Percentiles rank a stretch among this genome's conserved stretches.
These are phyloP conservation scores for Paxillus ammoniavirescens DNA, from an alignment of 768 basidiomycete genomes.

Conservation along the genomic window DNA sequence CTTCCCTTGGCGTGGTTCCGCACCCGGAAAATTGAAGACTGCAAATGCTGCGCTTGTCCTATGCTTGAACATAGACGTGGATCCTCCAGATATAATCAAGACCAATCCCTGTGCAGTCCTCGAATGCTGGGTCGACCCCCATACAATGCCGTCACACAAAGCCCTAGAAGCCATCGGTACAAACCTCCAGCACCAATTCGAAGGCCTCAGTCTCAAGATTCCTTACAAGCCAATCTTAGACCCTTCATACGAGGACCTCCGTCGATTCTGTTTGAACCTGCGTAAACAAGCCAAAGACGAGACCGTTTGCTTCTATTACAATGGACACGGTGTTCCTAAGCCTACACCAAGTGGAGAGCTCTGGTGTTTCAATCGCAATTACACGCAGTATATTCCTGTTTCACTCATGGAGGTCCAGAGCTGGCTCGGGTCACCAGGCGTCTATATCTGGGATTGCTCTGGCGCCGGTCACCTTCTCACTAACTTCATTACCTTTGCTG, in stretches of 20 bases:
- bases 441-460: slow-evolving; percentile 99
- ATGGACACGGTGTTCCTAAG: slow-evolving; percentile 97
- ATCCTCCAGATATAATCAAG: slow-evolving; percentile 97
- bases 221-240: slow-evolving; percentile 94
- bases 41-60: slow-evolving; percentile 85
- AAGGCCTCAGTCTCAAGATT: slow-evolving; percentile 91
- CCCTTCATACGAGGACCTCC: slow-evolving; percentile 91
- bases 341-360: slow-evolving; percentile 94
- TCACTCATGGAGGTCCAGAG: slow-evolving; percentile 90
- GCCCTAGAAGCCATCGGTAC: slow-evolving; percentile 92
- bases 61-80: slow-evolving; percentile 96
- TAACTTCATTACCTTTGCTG: slow-evolving; percentile 83
- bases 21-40: slow-evolving; percentile 87
- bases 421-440: slow-evolving; percentile 92
- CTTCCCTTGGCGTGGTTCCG: slow-evolving; percentile 75
- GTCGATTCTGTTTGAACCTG: slow-evolving; percentile 78
- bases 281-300: slow-evolving; percentile 92
- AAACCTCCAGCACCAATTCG: slow-evolving; percentile 93
- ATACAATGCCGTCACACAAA: slow-evolving; percentile 86
- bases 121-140: slow-evolving; percentile 98
- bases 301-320: slow-evolving; percentile 94
- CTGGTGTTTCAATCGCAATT: slow-evolving; percentile 97
- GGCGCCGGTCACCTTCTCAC: slow-evolving; percentile 92
- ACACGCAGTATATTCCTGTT: slow-evolving; percentile 98
- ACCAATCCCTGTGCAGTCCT: slow-evolving; percentile 93